Evolutionary conservation across 257 asterid genomes (phyloP).

Genomic region (Ocimum tenuiflorum): DNA sequence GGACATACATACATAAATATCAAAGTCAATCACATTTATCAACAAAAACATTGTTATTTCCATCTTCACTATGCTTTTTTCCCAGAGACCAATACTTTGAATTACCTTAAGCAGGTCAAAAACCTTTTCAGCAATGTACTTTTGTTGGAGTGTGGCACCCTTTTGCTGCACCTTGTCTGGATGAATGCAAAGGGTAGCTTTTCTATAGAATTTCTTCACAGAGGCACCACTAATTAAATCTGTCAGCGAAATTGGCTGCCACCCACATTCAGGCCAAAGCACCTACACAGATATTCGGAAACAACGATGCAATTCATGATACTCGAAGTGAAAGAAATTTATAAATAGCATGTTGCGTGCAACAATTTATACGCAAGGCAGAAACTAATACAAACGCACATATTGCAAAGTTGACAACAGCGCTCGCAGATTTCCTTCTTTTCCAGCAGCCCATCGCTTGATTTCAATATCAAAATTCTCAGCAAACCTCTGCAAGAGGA

Average conservation of each 20-base stretch:
- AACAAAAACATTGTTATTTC: not conserved
- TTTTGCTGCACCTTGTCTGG: constrained; percentile 99
- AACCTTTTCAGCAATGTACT: constrained; percentile 94
- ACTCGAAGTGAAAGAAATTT: not conserved
- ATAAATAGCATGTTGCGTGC: not conserved
- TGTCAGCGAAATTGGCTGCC: constrained; percentile 97
- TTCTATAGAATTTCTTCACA: constrained; percentile 81
- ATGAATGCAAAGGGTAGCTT: constrained; percentile 95
- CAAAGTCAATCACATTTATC: constrained; percentile 17
- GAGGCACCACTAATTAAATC: constrained; percentile 79
- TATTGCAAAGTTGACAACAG: constrained; percentile 93
- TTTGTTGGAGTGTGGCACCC: constrained; percentile 95
- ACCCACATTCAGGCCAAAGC: constrained; percentile 99
- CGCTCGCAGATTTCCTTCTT: constrained; percentile 98
- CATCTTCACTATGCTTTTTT: not conserved
- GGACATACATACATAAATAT: no score
- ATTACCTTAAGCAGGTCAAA: constrained; percentile 97
- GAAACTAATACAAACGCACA: constrained; percentile 37
- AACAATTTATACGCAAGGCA: not conserved
- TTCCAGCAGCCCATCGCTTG: constrained; percentile 99
- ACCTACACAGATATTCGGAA: constrained; percentile 40
- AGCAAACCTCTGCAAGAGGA: constrained; percentile 61
- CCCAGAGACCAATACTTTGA: not conserved
- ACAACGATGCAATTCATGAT: not conserved
- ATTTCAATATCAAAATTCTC: constrained; percentile 81